phyloP scores from a whole-genome alignment of 2,329 filamentous ascomycete species.

The Periconia sp. region DNA sequence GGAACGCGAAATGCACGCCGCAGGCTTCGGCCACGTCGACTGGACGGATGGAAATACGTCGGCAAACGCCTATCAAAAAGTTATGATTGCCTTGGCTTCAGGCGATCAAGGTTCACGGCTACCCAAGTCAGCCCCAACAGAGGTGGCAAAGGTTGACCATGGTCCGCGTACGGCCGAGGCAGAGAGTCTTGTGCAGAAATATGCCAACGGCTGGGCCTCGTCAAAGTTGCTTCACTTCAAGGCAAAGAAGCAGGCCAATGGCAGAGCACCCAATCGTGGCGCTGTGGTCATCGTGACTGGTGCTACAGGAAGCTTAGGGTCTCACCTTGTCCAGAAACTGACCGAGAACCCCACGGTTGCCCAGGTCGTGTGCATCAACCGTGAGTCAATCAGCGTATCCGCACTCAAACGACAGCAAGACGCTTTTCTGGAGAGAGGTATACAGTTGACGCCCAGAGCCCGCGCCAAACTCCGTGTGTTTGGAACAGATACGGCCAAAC shows the following conservation, averaged over 20 bases:
- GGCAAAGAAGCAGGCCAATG: neutral
- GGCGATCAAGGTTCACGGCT: neutral
- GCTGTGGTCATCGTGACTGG: conserved; percentile 47
- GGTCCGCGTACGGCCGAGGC: neutral
- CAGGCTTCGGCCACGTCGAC: too few relatives aligned
- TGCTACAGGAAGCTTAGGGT: conserved; percentile 48
- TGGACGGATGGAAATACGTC: too few relatives aligned
- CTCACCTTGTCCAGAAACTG: conserved; percentile 42
- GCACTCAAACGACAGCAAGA: conserved; percentile 42
- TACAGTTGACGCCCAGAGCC: conserved; percentile 11
- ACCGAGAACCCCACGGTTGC: conserved; percentile 35
- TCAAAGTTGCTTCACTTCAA: neutral
- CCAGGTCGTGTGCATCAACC: conserved; percentile 56
- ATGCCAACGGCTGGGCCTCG: neutral
- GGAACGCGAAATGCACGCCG: too few relatives aligned
- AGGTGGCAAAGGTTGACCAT: neutral
- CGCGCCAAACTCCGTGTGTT: conserved; percentile 53
- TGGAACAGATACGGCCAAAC: conserved; percentile 56
- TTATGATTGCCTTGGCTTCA: neutral
- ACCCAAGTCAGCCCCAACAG: neutral
- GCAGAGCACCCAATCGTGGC: neutral
- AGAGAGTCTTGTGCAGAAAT: neutral
- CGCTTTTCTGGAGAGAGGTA: conserved; percentile 27
- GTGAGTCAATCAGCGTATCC: conserved; percentile 34
- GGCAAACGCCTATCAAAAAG: too few relatives aligned